Evolutionary conservation across 441 rosid genomes (phyloP).

Genomic region (Daphne laureola): DNA sequence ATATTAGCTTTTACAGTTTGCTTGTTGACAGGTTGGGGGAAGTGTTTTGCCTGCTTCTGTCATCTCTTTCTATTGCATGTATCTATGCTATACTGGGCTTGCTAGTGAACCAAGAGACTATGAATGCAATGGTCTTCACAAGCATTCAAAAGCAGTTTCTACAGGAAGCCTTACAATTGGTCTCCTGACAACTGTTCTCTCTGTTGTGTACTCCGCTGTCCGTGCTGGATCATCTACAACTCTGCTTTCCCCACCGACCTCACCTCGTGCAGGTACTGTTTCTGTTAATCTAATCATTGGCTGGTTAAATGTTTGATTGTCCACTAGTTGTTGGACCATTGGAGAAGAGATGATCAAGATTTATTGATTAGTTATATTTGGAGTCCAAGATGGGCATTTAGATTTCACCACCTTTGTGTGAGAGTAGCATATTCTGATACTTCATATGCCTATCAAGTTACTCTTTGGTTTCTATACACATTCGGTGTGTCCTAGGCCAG

Average conservation of each 20-base stretch:
- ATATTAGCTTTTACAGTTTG: constrained; percentile 6
- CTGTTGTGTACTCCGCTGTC: constrained; percentile 86
- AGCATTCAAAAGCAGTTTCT: constrained; percentile 71
- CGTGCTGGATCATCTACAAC: constrained; percentile 92
- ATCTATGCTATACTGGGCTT: constrained; percentile 88
- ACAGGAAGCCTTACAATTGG: constrained; percentile 76
- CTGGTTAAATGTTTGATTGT: no score
- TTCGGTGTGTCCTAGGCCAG: not conserved
- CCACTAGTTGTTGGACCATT: not conserved
- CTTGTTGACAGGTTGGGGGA: constrained; percentile 52
- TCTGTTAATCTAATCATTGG: no score
- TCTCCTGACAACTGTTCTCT: constrained; percentile 72
- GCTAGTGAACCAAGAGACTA: constrained; percentile 88
- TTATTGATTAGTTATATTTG: not conserved
- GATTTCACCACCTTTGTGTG: not conserved
- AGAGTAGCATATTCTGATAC: not conserved
- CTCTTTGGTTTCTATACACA: not conserved
- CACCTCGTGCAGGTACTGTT: constrained; percentile 74
- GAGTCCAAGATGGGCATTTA: no score
- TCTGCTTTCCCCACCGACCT: constrained; percentile 70
- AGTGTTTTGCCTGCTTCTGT: constrained; percentile 91
- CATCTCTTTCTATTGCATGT: constrained; percentile 76
- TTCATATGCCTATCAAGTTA: not conserved
- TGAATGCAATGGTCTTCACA: constrained; percentile 83
- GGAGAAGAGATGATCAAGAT: not conserved